Conservation (phyloP, 805 yeast genomes). For the Lachancea dasiensis region DNA sequence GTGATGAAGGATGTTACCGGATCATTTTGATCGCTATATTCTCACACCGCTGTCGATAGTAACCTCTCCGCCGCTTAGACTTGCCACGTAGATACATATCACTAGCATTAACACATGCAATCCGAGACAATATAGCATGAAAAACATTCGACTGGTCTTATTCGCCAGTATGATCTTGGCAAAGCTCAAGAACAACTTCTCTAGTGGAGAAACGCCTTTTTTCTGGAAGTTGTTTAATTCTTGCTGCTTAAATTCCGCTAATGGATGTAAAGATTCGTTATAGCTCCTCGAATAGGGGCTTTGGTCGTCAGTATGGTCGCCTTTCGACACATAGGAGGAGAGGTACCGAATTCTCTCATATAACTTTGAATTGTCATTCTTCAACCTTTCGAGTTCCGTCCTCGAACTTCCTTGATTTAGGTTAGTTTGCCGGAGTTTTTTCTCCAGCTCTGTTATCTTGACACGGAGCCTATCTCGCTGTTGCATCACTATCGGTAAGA, state of each 20-base stretch:
- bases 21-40: not conserved
- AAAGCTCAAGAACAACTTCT: slow-evolving; percentile 65
- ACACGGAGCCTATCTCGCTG: slow-evolving; percentile 90
- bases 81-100: slow-evolving; percentile 50
- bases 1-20: too few relatives aligned
- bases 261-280: slow-evolving; percentile 76
- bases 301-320: slow-evolving; percentile 42
- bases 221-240: slow-evolving; percentile 67
- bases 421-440: slow-evolving; percentile 59
- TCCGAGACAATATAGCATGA: slow-evolving; percentile 66
- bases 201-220: slow-evolving; percentile 68
- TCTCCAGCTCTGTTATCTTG: slow-evolving; percentile 79
- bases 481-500: slow-evolving; percentile 83
- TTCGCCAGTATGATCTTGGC: slow-evolving; percentile 74
- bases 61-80: slow-evolving; percentile 41
- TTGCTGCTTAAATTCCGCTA: slow-evolving; percentile 70
- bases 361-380: slow-evolving; percentile 68
- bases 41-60: slow-evolving; percentile 32
- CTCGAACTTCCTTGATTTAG: slow-evolving; percentile 52
- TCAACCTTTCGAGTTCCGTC: slow-evolving; percentile 55
- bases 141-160: slow-evolving; percentile 62
- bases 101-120: slow-evolving; percentile 69
- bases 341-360: slow-evolving; percentile 72
- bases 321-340: slow-evolving; percentile 39
- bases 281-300: slow-evolving; percentile 55